A percentile compares a stretch with the other conserved stretches of the same genome.
phyloP scores from a whole-genome alignment of 345 rosid species.

The Balakata baccata region DNA sequence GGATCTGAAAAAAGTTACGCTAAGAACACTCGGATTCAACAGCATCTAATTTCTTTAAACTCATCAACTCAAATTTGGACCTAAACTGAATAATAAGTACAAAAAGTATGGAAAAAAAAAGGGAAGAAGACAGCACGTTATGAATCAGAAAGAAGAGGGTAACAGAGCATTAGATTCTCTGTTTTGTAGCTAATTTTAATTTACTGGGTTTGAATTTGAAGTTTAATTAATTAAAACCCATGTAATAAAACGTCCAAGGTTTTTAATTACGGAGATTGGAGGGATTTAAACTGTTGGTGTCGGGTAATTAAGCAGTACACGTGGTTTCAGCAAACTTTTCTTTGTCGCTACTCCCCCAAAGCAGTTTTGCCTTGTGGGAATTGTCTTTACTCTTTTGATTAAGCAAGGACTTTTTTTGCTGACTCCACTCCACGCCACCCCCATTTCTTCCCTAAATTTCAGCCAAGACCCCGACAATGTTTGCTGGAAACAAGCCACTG shows the following conservation, averaged over 20 bases:
- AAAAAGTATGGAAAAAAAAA: not conserved
- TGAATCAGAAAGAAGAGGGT: too few relatives aligned
- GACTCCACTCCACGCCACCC: slow-evolving; percentile 15
- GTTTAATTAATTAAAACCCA: too few relatives aligned
- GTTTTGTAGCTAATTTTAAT: not conserved
- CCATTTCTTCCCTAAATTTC: not conserved
- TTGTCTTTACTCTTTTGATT: not conserved
- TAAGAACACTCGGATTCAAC: not conserved
- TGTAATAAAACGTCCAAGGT: too few relatives aligned
- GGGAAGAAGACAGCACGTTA: not conserved
- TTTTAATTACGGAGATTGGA: not conserved
- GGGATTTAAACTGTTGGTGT: not conserved
- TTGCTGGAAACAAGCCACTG: not conserved
- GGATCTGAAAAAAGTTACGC: not conserved
- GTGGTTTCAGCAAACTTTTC: not conserved
- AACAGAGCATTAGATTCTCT: slow-evolving; percentile 13
- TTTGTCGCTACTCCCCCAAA: not conserved
- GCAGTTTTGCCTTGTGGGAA: not conserved
- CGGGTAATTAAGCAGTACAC: not conserved
- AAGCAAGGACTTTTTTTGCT: not conserved
- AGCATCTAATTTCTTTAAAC: not conserved
- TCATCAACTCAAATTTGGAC: not conserved
- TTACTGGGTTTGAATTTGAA: not conserved
- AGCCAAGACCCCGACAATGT: not conserved
- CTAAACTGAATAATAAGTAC: not conserved